Conservation (phyloP, 768 basidiomycete genomes). For the Mycena maculata region DNA sequence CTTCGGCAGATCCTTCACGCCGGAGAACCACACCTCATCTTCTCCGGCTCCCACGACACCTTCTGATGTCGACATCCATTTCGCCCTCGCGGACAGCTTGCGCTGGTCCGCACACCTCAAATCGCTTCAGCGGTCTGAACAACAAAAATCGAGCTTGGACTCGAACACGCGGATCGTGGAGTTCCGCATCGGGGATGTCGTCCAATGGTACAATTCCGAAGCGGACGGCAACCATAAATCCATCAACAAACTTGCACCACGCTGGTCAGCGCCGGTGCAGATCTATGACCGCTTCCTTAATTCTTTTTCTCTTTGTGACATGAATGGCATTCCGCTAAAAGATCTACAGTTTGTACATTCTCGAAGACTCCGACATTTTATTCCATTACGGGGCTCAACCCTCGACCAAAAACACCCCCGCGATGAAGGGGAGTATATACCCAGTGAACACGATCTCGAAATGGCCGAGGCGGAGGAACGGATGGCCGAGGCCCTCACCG, state of each 20-base stretch:
- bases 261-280: constrained; percentile 41
- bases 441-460: constrained; percentile 11
- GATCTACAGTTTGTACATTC: constrained; percentile 29
- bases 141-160: constrained; percentile 39
- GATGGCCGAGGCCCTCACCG: constrained; percentile 18
- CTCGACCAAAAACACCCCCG: constrained; percentile 33
- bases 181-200: constrained; percentile 38
- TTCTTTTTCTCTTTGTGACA: constrained; percentile 37
- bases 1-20: constrained; percentile 43
- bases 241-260: constrained; percentile 40
- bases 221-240: constrained; percentile 26
- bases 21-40: neutral
- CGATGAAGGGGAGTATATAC: constrained; percentile 24
- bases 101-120: constrained; percentile 32
- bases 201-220: constrained; percentile 37
- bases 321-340: constrained; percentile 31
- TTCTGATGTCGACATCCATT: no score
- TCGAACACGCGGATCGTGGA: constrained; percentile 23
- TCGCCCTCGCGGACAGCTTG: no score
- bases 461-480: no score
- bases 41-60: neutral
- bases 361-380: constrained; percentile 32
- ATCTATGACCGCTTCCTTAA: constrained; percentile 32
- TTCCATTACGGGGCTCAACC: constrained; percentile 33
- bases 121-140: constrained; percentile 28